Evolutionary conservation across 2,329 filamentous ascomycete genomes (phyloP).

Genomic region (Teratosphaeria viscida): DNA sequence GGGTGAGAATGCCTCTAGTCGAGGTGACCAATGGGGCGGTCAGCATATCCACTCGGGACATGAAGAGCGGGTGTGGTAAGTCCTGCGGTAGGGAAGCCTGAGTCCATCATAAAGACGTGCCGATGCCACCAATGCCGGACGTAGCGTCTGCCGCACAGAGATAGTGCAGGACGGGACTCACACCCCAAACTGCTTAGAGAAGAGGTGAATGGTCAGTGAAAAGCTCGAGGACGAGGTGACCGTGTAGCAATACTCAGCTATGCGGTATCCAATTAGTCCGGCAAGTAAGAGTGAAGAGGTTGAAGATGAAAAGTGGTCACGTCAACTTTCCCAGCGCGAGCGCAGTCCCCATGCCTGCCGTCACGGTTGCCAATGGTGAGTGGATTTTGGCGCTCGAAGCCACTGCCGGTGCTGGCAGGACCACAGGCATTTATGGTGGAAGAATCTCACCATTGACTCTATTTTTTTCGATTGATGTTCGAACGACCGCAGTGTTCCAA

Average conservation of each 20-base stretch:
- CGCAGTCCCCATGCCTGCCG: constrained; percentile 54
- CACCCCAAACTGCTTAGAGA: constrained; percentile 24
- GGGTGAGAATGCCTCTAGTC: no score
- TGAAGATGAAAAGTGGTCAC: constrained; percentile 75
- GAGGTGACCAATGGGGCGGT: constrained; percentile 58
- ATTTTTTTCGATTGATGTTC: constrained; percentile 72
- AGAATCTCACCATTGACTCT: constrained; percentile 56
- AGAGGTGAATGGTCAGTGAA: neutral
- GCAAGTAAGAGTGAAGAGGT: constrained; percentile 77
- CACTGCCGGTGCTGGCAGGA: constrained; percentile 44
- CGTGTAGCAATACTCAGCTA: constrained; percentile 59
- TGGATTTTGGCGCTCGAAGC: constrained; percentile 39
- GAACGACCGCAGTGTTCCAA: constrained; percentile 72
- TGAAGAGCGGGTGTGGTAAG: constrained; percentile 52
- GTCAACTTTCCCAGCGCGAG: constrained; percentile 72
- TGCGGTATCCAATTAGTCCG: constrained; percentile 76
- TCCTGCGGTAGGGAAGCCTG: constrained; percentile 66
- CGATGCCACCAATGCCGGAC: constrained; percentile 78
- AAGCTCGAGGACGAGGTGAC: neutral
- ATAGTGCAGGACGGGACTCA: constrained; percentile 71
- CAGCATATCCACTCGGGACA: constrained; percentile 50
- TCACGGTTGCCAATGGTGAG: constrained; percentile 61
- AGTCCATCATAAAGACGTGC: constrained; percentile 79
- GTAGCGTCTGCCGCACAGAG: constrained; percentile 89
- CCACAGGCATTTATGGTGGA: constrained; percentile 62